These are phyloP conservation scores for Pythium phragmitis DNA, from an alignment of 352 stramenopile genomes.

Conservation along the genomic window DNA sequence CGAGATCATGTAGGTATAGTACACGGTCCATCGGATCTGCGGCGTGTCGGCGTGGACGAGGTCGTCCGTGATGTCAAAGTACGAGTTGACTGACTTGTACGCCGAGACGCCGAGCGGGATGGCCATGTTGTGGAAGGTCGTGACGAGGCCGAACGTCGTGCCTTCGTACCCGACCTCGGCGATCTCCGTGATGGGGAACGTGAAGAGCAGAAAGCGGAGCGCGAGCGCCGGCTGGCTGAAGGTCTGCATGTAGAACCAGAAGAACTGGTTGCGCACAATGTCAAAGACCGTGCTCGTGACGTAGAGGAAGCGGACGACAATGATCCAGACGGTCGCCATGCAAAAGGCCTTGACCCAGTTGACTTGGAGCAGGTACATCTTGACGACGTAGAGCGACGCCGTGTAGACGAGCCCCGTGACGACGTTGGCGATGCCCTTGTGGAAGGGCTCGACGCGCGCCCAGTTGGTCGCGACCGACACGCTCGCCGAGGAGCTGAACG, in stretches of 20 bases:
- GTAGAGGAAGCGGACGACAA: conserved; percentile 52
- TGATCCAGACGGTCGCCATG: conserved; percentile 48
- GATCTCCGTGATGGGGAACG: conserved; percentile 61
- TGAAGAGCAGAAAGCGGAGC: conserved; percentile 48
- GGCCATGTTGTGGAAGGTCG: conserved; percentile 62
- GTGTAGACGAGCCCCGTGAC: conserved; percentile 60
- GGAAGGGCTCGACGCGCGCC: conserved; percentile 50
- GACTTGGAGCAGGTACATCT: conserved; percentile 49
- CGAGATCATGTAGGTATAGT: conserved; percentile 48
- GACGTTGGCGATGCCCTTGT: conserved; percentile 43
- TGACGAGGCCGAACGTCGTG: conserved; percentile 60
- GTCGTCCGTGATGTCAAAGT: conserved; percentile 35
- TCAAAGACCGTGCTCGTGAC: conserved; percentile 50
- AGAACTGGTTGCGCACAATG: conserved; percentile 44
- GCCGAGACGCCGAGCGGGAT: conserved; percentile 41
- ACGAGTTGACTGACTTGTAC: conserved; percentile 44
- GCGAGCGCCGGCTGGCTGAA: conserved; percentile 42
- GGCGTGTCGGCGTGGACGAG: conserved; percentile 32
- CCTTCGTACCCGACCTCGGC: conserved; percentile 53
- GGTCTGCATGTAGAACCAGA: conserved; percentile 57
- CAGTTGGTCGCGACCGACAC: conserved; percentile 59
- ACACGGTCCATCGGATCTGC: conserved; percentile 39
- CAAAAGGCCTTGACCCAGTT: conserved; percentile 57
- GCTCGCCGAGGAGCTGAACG: conserved; percentile 46
- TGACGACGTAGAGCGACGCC: conserved; percentile 51